Conservation (phyloP, 176 grass and related monocot species). For the Phragmites australis region DNA sequence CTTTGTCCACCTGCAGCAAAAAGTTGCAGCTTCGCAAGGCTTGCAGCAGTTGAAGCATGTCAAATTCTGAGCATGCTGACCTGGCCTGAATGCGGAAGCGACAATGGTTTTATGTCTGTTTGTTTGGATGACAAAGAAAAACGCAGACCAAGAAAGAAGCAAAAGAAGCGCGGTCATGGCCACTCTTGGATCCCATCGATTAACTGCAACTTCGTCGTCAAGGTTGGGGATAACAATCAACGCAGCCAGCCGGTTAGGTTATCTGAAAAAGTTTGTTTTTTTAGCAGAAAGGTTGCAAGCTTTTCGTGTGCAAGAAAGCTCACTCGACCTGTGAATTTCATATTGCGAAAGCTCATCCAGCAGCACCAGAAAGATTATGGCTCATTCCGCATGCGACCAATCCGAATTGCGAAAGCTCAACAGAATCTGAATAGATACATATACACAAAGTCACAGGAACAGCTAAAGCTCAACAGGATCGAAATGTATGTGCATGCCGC, state of each 20-base stretch:
- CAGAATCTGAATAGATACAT: too few species aligned
- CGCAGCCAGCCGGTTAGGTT: too few species aligned
- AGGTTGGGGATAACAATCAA: background rate
- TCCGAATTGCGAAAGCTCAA: too few species aligned
- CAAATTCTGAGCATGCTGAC: background rate
- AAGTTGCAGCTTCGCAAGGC: background rate
- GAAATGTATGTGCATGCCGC: conserved; percentile 2
- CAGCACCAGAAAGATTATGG: background rate
- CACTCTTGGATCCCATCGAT: too few species aligned
- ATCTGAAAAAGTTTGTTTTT: background rate
- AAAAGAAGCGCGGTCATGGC: background rate
- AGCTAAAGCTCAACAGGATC: too few species aligned
- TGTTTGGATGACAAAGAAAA: background rate
- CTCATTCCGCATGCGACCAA: background rate
- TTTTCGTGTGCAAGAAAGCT: background rate
- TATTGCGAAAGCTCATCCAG: background rate
- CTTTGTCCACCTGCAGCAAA: background rate
- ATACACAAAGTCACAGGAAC: background rate
- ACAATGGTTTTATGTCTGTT: background rate
- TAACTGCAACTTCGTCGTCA: background rate
- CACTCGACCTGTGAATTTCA: background rate
- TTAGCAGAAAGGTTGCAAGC: background rate
- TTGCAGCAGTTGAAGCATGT: background rate
- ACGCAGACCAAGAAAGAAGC: background rate
- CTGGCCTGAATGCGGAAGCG: background rate